Evolutionary conservation across 306 rosid genomes (phyloP).

Genomic region (Inga oerstediana): DNA sequence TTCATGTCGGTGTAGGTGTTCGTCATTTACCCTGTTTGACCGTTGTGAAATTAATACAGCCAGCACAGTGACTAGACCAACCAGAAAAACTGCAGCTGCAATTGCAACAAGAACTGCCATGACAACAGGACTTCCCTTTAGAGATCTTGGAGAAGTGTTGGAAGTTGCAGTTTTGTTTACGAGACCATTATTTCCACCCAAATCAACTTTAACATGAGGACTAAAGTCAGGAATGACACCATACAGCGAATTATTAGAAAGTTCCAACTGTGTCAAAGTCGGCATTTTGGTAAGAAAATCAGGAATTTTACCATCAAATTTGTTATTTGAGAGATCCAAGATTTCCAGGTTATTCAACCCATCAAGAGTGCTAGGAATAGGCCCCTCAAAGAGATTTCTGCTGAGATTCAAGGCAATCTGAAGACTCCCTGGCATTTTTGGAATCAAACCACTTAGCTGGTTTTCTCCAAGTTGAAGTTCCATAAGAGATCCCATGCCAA

Average conservation of each 20-base stretch:
- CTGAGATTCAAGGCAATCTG: slow-evolving; percentile 83
- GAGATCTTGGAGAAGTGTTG: background rate
- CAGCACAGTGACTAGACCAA: slow-evolving; percentile 42
- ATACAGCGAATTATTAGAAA: slow-evolving; percentile 60
- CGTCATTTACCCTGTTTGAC: slow-evolving; percentile 49
- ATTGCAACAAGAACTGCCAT: slow-evolving; percentile 49
- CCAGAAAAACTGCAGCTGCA: slow-evolving; percentile 50
- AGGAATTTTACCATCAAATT: slow-evolving; percentile 63
- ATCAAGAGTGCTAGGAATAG: slow-evolving; percentile 46
- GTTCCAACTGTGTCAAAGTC: slow-evolving; percentile 54
- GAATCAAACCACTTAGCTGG: slow-evolving; percentile 57
- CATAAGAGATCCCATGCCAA: slow-evolving; percentile 27
- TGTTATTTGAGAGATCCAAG: slow-evolving; percentile 84
- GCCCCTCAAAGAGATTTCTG: slow-evolving; percentile 59
- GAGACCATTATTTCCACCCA: slow-evolving; percentile 38
- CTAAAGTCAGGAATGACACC: slow-evolving; percentile 48
- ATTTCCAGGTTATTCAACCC: slow-evolving; percentile 45
- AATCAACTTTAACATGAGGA: slow-evolving; percentile 15
- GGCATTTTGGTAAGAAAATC: slow-evolving; percentile 1
- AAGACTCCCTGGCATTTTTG: slow-evolving; percentile 55
- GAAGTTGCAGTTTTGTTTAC: background rate
- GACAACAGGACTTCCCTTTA: slow-evolving; percentile 37
- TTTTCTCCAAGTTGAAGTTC: slow-evolving; percentile 82
- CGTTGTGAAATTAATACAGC: slow-evolving; percentile 46
- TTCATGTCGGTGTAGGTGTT: slow-evolving; percentile 44